These are phyloP conservation scores for Clathrus columnatus DNA, from an alignment of 768 basidiomycete species.

Conservation along the genomic window DNA sequence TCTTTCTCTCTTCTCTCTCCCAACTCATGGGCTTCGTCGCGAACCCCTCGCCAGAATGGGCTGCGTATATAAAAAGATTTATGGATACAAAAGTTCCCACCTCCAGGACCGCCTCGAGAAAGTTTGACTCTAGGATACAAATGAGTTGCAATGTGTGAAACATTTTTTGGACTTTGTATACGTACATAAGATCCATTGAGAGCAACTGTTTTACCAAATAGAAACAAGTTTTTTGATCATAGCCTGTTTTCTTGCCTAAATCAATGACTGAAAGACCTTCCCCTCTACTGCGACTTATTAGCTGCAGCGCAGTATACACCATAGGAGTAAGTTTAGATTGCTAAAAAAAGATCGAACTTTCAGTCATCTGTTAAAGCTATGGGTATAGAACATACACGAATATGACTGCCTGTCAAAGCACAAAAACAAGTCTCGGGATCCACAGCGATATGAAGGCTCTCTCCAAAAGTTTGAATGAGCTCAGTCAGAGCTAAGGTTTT, in stretches of 20 bases:
- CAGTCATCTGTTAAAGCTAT: neutral
- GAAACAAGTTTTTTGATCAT: slow-evolving; percentile 86
- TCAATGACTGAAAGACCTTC: slow-evolving; percentile 70
- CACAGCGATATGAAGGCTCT: slow-evolving; percentile 61
- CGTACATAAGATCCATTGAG: slow-evolving; percentile 67
- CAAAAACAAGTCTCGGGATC: slow-evolving; percentile 66
- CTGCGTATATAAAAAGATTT: slow-evolving; percentile 75
- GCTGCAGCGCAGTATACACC: slow-evolving; percentile 77
- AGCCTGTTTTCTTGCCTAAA: slow-evolving; percentile 66
- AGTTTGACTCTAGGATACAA: slow-evolving; percentile 54
- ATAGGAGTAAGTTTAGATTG: slow-evolving; percentile 72
- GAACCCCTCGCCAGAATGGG: slow-evolving; percentile 67
- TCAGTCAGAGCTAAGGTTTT: slow-evolving; percentile 46
- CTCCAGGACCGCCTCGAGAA: slow-evolving; percentile 66
- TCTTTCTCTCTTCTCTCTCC: slow-evolving; percentile 24
- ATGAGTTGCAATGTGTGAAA: slow-evolving; percentile 13
- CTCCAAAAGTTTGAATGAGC: slow-evolving; percentile 49
- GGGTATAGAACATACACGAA: slow-evolving; percentile 47
- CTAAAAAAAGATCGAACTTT: slow-evolving; percentile 27
- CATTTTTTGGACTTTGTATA: neutral
- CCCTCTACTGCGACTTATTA: slow-evolving; percentile 75
- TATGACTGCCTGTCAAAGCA: slow-evolving; percentile 80
- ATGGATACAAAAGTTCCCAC: slow-evolving; percentile 65
- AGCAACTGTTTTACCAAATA: slow-evolving; percentile 74
- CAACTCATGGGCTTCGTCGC: slow-evolving; percentile 47